Evolutionary conservation across 2,329 filamentous ascomycete species (phyloP), one percentile per base, ranked within the genome.

Genomic region (Sporothrix variecibatus): DNA sequence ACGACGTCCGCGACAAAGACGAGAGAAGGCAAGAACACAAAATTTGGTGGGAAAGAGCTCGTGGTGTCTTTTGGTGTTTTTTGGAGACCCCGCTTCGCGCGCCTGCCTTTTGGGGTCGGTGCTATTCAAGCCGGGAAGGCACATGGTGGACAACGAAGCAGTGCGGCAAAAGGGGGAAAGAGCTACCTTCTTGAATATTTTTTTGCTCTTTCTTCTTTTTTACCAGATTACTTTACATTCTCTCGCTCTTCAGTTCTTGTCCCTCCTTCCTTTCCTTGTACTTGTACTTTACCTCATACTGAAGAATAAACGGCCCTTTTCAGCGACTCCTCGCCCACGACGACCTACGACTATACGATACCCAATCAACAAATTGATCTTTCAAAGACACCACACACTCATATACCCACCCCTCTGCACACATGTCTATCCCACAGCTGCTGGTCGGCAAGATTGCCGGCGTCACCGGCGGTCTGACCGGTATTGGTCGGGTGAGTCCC

Each of bases 391-490:
- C 23, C 5, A 20, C 8, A n/a, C n/a, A 11, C 60, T 11, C 8
- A 12, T 6, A n/a, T 0, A 9, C 23, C n/a, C 65, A n/a, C 40
- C 15, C 15, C 12, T 34, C n/a, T 64, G 15, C 12, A 31, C 34
- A 43, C 40, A 75, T 75, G 75, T 12, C 75, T 1, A 23, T 72
- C 23, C 70, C 72, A 26, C 73, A 75, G 60, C 75, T 76, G n/a
- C 75, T 76, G 53, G 73, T 73, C n/a, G 75, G 75, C 73, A 76
- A 76, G 56, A 73, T 76, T 20, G 75, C 75, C 43, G 75, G 67
- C 68, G 64, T 76, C 71, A 76, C 75, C 12, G 75, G 75, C 68
- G 75, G 75, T 40, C 62, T 76, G 73, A 76, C 75, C 6, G 75
- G 75, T 46, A 76, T 75, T 43, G 75, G 75, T 56, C 67, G 75